Evolutionary conservation across 1,284 basidiomycete genomes (phyloP), one percentile per base, ranked within the genome.

Genomic region (Trichosporon ovoides): DNA sequence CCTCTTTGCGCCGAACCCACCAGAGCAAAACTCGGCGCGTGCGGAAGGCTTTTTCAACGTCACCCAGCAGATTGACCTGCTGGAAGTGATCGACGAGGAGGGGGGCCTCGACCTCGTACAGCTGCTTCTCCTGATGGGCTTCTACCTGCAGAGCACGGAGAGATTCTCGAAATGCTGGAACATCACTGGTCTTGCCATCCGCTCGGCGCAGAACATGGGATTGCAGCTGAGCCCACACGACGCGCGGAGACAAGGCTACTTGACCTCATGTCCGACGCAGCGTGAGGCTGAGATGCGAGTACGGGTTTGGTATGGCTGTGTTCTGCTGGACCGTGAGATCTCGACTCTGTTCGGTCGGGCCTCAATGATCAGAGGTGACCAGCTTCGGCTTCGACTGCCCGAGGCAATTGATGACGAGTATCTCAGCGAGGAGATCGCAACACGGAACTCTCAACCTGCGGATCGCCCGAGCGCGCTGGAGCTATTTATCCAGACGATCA

Each of bases 101-200:
- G 24, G 1, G 10, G 46, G 46, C 13, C 16, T 49, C n/a, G 46
- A 33, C 24, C 46, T 49, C 4, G 46, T 49, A 3, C 46, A 49
- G 28, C 31, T 49, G 46, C 46, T 49, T 24, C 28, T 31, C 9
- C 46, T 49, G 24, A 49, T 49, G 46, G 46, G 46, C 16, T 49
- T 33, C 24, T 49, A 49, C 28, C 46, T 49, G 3, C 46, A 49
- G 24, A 31, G 22, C 24, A 49, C 46, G n/a, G 46, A 49, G 24
- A 28, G 24, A 11, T 49, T 49, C 46, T 49, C 24, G 13, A 49
- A 49, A 22, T 49, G 46, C 24, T 49, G 46, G 46, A 49, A 49
- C 24, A 49, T 49, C 22, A 28, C 46, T n/a, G 46, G 46, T 3
- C 46, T 49, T 12, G 46, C 46, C 46, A 49, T 49, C 14, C 46